Percentiles rank a stretch among this genome's conserved stretches.
These are phyloP conservation scores for Neofusicoccum sp. DNA, from an alignment of 2,329 filamentous ascomycete genomes.

Conservation along the genomic window DNA sequence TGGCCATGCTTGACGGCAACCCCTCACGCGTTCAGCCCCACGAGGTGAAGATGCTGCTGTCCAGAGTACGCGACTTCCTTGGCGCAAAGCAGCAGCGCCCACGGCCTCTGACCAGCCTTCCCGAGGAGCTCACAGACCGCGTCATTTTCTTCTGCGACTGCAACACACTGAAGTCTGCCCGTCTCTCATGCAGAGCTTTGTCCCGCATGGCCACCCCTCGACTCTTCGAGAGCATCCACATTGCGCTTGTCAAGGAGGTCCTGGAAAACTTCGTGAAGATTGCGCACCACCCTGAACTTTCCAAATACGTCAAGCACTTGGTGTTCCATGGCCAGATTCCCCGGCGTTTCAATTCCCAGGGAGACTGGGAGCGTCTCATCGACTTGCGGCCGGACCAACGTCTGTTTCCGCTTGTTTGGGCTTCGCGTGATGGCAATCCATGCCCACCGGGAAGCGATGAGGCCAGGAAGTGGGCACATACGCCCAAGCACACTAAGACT, in stretches of 20 bases:
- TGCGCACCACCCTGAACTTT: neutral
- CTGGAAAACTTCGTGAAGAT: neutral
- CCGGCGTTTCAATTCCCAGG: neutral
- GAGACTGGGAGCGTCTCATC: neutral
- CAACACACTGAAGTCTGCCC: neutral
- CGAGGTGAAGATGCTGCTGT: neutral
- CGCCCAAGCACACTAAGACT: neutral
- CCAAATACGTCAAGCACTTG: neutral
- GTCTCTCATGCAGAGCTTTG: neutral
- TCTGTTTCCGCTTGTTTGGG: neutral
- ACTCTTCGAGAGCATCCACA: neutral
- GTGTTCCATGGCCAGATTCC: neutral
- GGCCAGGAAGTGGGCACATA: neutral
- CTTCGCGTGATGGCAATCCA: neutral
- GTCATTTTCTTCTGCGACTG: neutral
- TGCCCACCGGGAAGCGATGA: neutral
- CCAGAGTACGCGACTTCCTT: neutral
- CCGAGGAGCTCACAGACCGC: neutral
- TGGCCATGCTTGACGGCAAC: neutral
- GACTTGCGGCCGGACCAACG: neutral
- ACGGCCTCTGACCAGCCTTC: neutral
- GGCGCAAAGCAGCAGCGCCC: neutral
- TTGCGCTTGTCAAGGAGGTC: neutral
- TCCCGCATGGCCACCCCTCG: neutral
- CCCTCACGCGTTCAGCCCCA: neutral